Evolutionary conservation across 2,329 filamentous ascomycete genomes (phyloP).

Genomic region (Mycosphaerella sp.): DNA sequence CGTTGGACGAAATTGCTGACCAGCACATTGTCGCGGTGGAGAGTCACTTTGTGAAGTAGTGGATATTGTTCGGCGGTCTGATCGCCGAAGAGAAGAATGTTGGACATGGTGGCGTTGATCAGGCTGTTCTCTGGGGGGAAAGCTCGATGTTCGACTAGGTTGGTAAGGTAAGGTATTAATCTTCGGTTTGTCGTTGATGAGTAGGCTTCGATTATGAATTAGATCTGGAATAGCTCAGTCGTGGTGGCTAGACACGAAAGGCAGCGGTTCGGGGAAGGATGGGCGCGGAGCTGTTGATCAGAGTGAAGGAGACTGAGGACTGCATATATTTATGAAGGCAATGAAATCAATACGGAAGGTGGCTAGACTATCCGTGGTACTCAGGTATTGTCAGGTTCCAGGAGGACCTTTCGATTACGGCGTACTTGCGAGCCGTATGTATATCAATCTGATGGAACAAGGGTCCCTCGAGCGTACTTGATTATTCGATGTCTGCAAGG

Average conservation of each 20-base stretch:
- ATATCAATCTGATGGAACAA: conserved; percentile 20
- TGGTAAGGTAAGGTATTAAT: not conserved
- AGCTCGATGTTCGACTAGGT: not conserved
- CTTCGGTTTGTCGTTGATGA: not conserved
- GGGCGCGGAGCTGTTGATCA: conserved; percentile 11
- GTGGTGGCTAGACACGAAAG: conserved; percentile 34
- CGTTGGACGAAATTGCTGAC: conserved; percentile 58
- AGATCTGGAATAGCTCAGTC: conserved; percentile 13
- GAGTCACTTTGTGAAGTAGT: conserved; percentile 48
- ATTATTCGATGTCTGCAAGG: conserved; percentile 21
- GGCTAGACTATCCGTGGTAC: conserved; percentile 30
- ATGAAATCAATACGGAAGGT: conserved; percentile 28
- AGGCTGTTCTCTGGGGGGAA: not conserved
- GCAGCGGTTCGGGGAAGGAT: conserved; percentile 12
- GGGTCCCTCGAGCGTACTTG: conserved; percentile 19
- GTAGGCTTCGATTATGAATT: conserved; percentile 11
- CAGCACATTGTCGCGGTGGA: conserved; percentile 50
- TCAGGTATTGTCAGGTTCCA: conserved; percentile 9
- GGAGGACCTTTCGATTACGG: conserved; percentile 8
- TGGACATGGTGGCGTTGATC: conserved; percentile 33
- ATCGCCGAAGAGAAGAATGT: conserved; percentile 61
- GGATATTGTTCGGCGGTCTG: conserved; percentile 62
- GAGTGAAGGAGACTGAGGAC: conserved; percentile 1
- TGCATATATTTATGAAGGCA: conserved; percentile 13
- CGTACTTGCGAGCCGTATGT: conserved; percentile 22